A percentile compares a stretch with the other conserved stretches of the same genome.
These are phyloP conservation scores for Penicillium sp. DNA, from an alignment of 2,329 filamentous ascomycete species.

Conservation along the genomic window DNA sequence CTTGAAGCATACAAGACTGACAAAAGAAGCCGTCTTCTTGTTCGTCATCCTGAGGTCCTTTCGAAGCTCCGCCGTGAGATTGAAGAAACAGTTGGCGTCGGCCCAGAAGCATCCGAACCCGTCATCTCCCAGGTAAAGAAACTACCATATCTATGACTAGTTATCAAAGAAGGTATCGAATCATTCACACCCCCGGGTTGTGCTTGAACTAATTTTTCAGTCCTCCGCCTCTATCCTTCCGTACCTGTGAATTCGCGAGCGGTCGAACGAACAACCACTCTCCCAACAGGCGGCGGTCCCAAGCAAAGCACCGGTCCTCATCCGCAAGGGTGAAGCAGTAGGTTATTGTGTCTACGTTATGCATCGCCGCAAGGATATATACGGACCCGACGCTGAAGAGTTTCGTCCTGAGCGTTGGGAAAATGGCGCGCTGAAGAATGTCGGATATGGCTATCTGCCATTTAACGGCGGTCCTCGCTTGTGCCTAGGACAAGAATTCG, in stretches of 20 bases:
- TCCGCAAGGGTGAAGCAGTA: constrained; percentile 32
- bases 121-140: background rate
- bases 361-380: constrained; percentile 48
- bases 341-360: constrained; percentile 35
- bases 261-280: constrained; percentile 38
- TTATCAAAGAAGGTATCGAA: background rate
- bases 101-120: background rate
- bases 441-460: constrained; percentile 35
- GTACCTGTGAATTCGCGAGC: constrained; percentile 44
- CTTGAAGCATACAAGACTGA: background rate
- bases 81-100: too few relatives aligned
- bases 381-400: constrained; percentile 23
- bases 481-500: constrained; percentile 29
- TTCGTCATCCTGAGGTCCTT: background rate
- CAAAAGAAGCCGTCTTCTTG: background rate
- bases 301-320: constrained; percentile 45
- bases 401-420: constrained; percentile 36
- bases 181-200: background rate
- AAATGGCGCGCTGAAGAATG: constrained; percentile 17
- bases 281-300: constrained; percentile 59
- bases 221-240: constrained; percentile 42
- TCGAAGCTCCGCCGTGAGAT: background rate
- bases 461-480: constrained; percentile 35
- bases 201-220: background rate
- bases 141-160: background rate